Evolutionary conservation across 148 eudicot species (phyloP).

Genomic region (Chenopodium formosanum): DNA sequence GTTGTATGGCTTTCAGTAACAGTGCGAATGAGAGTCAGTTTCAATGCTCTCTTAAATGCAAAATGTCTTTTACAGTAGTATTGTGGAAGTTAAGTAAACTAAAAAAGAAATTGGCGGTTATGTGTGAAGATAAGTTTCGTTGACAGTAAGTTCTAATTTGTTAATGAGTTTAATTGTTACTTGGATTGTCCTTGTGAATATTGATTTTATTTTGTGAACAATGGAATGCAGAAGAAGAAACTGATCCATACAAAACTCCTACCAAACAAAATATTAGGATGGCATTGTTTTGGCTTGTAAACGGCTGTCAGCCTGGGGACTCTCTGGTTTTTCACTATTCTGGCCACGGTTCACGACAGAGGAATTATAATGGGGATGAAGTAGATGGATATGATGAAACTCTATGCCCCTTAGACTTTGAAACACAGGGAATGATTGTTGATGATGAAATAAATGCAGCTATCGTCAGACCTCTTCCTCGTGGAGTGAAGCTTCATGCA

Average conservation of each 20-base stretch:
- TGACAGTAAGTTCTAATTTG: neutral
- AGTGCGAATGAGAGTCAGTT: neutral
- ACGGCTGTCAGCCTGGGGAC: constrained; percentile 93
- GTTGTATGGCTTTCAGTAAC: neutral
- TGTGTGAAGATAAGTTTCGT: neutral
- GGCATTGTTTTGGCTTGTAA: constrained; percentile 89
- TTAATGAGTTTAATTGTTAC: neutral
- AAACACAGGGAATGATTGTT: constrained; percentile 91
- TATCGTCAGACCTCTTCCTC: constrained; percentile 81
- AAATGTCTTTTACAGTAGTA: neutral
- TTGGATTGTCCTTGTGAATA: neutral
- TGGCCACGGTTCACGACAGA: constrained; percentile 91
- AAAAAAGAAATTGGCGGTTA: no score
- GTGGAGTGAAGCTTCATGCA: constrained; percentile 92
- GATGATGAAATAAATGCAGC: constrained; percentile 92
- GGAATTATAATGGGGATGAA: constrained; percentile 76
- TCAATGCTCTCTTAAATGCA: neutral
- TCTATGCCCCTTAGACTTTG: constrained; percentile 89
- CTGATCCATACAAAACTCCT: constrained; percentile 74
- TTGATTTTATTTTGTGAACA: neutral
- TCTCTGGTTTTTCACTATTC: constrained; percentile 91
- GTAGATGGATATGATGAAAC: constrained; percentile 95
- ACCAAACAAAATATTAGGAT: constrained; percentile 74
- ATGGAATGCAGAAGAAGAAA: constrained; percentile 78
- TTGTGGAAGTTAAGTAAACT: neutral